A percentile compares a stretch with the other conserved stretches of the same genome.
Evolutionary conservation across 208 protist genomes (phyloP).

Genomic region (Trypanosoma theileri): DNA sequence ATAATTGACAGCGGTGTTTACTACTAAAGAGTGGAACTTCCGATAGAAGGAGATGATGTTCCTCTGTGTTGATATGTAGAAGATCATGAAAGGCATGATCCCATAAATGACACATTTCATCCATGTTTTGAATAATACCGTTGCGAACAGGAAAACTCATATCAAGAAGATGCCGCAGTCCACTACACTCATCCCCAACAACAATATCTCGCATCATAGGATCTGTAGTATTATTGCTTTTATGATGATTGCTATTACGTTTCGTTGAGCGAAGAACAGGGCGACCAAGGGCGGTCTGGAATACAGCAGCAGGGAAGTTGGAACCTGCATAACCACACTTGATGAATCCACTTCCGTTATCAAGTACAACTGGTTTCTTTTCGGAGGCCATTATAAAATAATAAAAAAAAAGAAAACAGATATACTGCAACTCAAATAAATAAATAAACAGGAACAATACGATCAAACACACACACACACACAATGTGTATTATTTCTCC

Average conservation of each 20-base stretch:
- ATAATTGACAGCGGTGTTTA: slow-evolving; percentile 89
- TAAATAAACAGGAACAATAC: slow-evolving; percentile 5
- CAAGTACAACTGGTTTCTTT: slow-evolving; percentile 48
- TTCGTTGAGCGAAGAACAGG: slow-evolving; percentile 92
- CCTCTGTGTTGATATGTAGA: slow-evolving; percentile 32
- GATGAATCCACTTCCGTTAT: slow-evolving; percentile 90
- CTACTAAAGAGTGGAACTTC: slow-evolving; percentile 95
- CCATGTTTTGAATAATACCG: slow-evolving; percentile 97
- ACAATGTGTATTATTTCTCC: too few relatives aligned
- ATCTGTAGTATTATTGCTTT: slow-evolving; percentile 5
- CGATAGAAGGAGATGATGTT: slow-evolving; percentile 91
- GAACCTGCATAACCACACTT: slow-evolving; percentile 97
- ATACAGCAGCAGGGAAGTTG: slow-evolving; percentile 96
- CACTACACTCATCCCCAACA: slow-evolving; percentile 91
- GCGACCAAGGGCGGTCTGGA: slow-evolving; percentile 95
- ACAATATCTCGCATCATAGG: slow-evolving; percentile 85
- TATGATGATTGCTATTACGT: slow-evolving; percentile 15
- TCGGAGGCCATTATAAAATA: slow-evolving; percentile 26
- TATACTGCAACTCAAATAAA: slow-evolving; percentile 15
- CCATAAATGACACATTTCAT: slow-evolving; percentile 97
- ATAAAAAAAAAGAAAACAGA: background rate
- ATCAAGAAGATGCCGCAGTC: slow-evolving; percentile 82
- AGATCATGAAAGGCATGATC: slow-evolving; percentile 92
- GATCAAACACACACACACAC: too few relatives aligned
- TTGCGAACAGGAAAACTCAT: slow-evolving; percentile 96